Base-by-base conservation (phyloP, 371 early-diverging fungal genomes). In the Syncephalastrum monosporum region DNA sequence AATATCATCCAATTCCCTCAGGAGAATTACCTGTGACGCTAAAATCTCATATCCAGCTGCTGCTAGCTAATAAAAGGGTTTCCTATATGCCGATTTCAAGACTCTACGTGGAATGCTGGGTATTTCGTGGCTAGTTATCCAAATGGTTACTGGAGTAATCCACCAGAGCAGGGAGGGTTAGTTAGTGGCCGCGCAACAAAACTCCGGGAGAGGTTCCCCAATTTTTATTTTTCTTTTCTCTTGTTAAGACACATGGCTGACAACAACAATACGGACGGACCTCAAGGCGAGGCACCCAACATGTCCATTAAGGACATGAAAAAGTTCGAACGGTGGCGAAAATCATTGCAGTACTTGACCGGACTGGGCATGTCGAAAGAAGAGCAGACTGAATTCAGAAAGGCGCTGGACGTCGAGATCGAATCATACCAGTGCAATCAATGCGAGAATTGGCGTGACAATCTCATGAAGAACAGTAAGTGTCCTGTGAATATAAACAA, bases 391-490 rank as follows among this genome's bases (percentile, higher is more conserved):
- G 53, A 66, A 13, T 71, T 72, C 45, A 60, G 60, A 43, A 57
- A 53, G 21, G 61, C 59, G 33, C 67, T 81, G 19, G 79, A 74
- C 16, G 66, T 59, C 3, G 81, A 87, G 49, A 50, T 74, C 6
- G 83, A 77, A 17, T 71, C 82, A 53, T 67, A 74, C 38, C 87
- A 88, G 60, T 75, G 78, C 60, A 65, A 67, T 43, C 69, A 75
- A 33, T 92, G 93, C 67, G 93, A 91, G 59, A 58, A 72, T 12
- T 86, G 87, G 88, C 86, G 83, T 59, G 83, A 85, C 48, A 82
- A 87, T 48, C 68, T 91, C 50, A 64, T 92, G 45, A 82, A 86
- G 51, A 83, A 77, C 65, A 89, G 90, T 80, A 80, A 60, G 80
- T 56, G n/a, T 5, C 5, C 21, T 21, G 21, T 21, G 21, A 21